phyloP scores from a whole-genome alignment of 129 eudicot genomes.

The Centrapalus pauciflorus region DNA sequence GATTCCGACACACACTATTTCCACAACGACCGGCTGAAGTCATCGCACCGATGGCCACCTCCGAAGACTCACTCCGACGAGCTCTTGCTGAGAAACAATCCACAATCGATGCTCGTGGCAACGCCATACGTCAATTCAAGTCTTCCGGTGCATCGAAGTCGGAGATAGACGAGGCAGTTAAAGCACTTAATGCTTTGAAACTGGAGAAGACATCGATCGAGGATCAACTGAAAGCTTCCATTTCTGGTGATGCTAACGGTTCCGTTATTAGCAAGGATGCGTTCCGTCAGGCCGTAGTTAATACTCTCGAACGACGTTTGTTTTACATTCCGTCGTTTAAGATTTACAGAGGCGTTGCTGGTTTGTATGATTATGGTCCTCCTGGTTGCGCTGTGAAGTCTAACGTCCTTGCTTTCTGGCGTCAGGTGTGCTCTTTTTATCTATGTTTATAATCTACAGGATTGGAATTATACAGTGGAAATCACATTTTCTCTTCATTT shows the following conservation, averaged over 20 bases:
- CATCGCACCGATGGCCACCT: constrained; percentile 25
- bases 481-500: neutral
- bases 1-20: constrained; percentile 14
- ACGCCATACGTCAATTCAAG: constrained; percentile 37
- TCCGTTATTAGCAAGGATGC: constrained; percentile 35
- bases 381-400: constrained; percentile 79
- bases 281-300: constrained; percentile 54
- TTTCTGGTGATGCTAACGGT: constrained; percentile 22
- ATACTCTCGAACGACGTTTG: constrained; percentile 64
- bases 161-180: constrained; percentile 43
- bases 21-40: neutral
- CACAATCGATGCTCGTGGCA: constrained; percentile 32
- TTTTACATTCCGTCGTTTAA: constrained; percentile 68
- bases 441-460: neutral
- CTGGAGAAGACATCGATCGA: constrained; percentile 43
- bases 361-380: constrained; percentile 79
- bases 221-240: constrained; percentile 34
- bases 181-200: constrained; percentile 39
- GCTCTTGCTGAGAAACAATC: constrained; percentile 36
- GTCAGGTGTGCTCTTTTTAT: constrained; percentile 40
- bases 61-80: constrained; percentile 45
- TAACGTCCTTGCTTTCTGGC: constrained; percentile 81
- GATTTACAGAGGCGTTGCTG: constrained; percentile 81
- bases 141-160: constrained; percentile 42
- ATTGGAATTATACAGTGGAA: neutral